Evolutionary conservation across 306 rosid genomes (phyloP).

Genomic region (Dryas octopetala): DNA sequence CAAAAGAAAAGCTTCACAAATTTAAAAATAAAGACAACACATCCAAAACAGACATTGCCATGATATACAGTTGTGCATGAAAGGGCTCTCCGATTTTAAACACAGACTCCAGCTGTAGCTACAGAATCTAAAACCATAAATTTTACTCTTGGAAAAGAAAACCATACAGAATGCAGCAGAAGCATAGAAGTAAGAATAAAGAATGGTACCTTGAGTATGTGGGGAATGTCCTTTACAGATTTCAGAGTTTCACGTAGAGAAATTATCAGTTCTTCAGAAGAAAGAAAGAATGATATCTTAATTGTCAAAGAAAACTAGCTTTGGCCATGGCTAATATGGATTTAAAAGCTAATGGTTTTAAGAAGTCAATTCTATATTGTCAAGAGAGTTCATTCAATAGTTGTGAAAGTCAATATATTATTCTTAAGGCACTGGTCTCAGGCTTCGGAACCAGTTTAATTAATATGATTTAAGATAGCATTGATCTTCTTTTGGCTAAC

Average conservation of each 20-base stretch:
- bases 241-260: conserved; percentile 78
- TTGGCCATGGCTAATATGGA: neutral
- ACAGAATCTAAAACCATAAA: conserved; percentile 17
- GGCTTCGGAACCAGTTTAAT: neutral
- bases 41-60: conserved; percentile 22
- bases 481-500: conserved; percentile 15
- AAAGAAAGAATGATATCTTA: conserved; percentile 87
- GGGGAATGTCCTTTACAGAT: conserved; percentile 85
- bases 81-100: conserved; percentile 18
- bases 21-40: conserved; percentile 24
- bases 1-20: conserved; percentile 17
- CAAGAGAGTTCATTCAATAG: neutral
- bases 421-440: neutral
- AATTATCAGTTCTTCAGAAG: conserved; percentile 69
- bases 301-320: conserved; percentile 47
- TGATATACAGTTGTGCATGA: neutral
- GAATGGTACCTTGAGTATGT: conserved; percentile 72
- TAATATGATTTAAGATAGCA: neutral
- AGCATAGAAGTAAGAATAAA: conserved; percentile 6
- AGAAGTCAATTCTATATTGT: neutral
- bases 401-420: neutral
- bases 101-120: conserved; percentile 15
- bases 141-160: conserved; percentile 13
- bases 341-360: neutral
- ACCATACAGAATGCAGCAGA: conserved; percentile 17